Percentiles rank a stretch among this genome's conserved stretches.
phyloP scores from a whole-genome alignment of 2,329 filamentous ascomycete species.

The Botryotinia globosa region DNA sequence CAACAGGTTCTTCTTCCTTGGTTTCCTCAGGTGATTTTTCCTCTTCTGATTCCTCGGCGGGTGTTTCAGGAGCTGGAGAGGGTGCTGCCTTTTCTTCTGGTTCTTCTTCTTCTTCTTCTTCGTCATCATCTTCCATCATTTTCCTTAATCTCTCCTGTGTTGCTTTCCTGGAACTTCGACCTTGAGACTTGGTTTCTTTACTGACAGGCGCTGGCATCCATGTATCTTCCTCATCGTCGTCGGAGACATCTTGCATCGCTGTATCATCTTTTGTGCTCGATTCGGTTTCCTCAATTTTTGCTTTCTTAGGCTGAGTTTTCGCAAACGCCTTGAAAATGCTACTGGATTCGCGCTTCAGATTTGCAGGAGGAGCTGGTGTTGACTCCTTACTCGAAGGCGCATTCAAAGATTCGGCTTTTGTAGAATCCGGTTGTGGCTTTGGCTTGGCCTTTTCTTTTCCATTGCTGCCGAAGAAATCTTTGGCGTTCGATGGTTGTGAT shows the following conservation, averaged over 20 bases:
- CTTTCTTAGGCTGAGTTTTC: slow-evolving; percentile 64
- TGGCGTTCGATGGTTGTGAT: slow-evolving; percentile 35
- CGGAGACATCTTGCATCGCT: slow-evolving; percentile 54
- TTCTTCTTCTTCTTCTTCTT: slow-evolving; percentile 46
- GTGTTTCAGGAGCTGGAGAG: slow-evolving; percentile 22
- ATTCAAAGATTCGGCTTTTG: slow-evolving; percentile 23
- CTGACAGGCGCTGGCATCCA: slow-evolving; percentile 37
- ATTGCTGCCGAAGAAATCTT: slow-evolving; percentile 42
- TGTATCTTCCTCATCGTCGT: slow-evolving; percentile 52
- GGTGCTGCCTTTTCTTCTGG: slow-evolving; percentile 46
- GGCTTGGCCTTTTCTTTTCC: slow-evolving; percentile 30
- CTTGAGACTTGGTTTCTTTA: slow-evolving; percentile 36
- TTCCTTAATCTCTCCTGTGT: slow-evolving; percentile 63
- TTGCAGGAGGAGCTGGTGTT: slow-evolving; percentile 29
- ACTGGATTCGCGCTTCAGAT: slow-evolving; percentile 58
- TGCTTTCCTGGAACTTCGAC: slow-evolving; percentile 53
- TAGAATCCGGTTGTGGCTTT: neutral
- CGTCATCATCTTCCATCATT: slow-evolving; percentile 76
- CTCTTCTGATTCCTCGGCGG: slow-evolving; percentile 38
- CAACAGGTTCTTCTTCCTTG: slow-evolving; percentile 39
- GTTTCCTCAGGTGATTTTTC: slow-evolving; percentile 45
- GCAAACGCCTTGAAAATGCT: slow-evolving; percentile 79
- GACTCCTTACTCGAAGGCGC: slow-evolving; percentile 32
- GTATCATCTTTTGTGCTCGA: slow-evolving; percentile 50
- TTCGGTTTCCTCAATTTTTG: slow-evolving; percentile 43